These are phyloP conservation scores for Dendrobium nobile DNA, from an alignment of 106 monocot genomes.

Conservation along the genomic window DNA sequence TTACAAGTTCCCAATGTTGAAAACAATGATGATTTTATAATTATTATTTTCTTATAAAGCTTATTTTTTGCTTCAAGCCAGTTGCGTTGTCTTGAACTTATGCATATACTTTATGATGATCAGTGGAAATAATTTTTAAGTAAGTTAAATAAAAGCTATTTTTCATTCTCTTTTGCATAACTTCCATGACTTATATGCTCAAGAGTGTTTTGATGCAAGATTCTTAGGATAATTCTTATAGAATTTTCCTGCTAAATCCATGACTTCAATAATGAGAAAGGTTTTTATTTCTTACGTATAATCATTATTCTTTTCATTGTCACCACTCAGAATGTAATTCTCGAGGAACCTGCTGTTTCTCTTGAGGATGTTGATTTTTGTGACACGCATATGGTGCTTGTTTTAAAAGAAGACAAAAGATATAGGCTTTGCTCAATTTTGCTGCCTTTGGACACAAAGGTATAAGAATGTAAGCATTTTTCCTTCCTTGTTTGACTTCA, in stretches of 20 bases:
- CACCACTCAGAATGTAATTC: slow-evolving; percentile 41
- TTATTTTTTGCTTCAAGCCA: not conserved
- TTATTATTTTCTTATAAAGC: not conserved
- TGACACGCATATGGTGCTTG: slow-evolving; percentile 81
- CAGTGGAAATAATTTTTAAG: not conserved
- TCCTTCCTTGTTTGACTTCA: not conserved
- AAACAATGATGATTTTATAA: not conserved
- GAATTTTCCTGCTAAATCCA: not conserved
- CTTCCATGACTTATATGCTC: not conserved
- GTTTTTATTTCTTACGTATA: not conserved
- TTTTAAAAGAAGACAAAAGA: slow-evolving; percentile 58
- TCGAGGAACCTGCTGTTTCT: slow-evolving; percentile 52
- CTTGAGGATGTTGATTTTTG: slow-evolving; percentile 92
- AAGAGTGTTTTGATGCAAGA: not conserved
- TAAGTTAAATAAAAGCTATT: not conserved
- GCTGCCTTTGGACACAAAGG: slow-evolving; percentile 47
- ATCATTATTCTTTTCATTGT: slow-evolving; percentile 4
- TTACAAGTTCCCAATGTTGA: not conserved
- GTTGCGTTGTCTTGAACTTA: not conserved
- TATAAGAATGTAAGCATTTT: slow-evolving; percentile 16
- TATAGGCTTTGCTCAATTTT: slow-evolving; percentile 65
- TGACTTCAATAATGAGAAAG: not conserved
- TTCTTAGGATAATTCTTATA: not conserved
- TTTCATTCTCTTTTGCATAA: not conserved
- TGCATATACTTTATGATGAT: not conserved